Base-by-base conservation (phyloP, 257 asterid species). In the Rauvolfia tetraphylla region DNA sequence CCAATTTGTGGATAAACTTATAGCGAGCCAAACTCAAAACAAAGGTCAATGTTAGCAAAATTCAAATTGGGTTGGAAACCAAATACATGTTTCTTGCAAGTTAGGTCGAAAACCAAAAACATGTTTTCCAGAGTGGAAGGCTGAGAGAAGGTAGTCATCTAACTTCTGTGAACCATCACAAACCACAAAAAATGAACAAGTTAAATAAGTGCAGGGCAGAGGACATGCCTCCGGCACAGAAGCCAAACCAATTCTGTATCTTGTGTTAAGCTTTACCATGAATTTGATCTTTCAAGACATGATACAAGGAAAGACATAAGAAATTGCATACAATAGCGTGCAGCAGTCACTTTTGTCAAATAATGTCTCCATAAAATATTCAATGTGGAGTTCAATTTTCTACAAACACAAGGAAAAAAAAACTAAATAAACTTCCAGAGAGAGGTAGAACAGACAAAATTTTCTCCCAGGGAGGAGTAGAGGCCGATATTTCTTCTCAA, bases 141-240 rank as follows among this genome's bases (percentile, higher is more conserved):
- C 31, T 23, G 23, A 57, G 57, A 72, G 75, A 79, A 80, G 88
- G 84, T 68, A 80, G 73, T 84, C 89, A 86, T 82, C 79, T n/a
- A 67, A 82, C 74, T 42, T 73, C n/a, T 71, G 87, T 83, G 89
- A 56, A 29, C 57, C 72, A 23, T 44, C 78, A 71, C 68, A 70
- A 44, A 74, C 53, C 72, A 69, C 71, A 49, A 42, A 7, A 11
- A 38, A 51, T 18, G 11, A 72, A 8, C 8, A 36, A 51, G 25
- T 18, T 8, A 51, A 46, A 8, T 4, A 15, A 6, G 0, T 54
- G 49, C 67, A 72, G 46, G 71, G 18, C 8, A 59, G 8, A 25
- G 38, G n/a, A 56, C 13, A n/a, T 11, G 14, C 6, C 63, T 53
- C 20, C 59, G 20, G 59, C 59, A 53, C 3, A 27, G 59, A 53